Evolutionary conservation across 169 alveolate species (phyloP).

Genomic region (Toxoplasma gondii): DNA sequence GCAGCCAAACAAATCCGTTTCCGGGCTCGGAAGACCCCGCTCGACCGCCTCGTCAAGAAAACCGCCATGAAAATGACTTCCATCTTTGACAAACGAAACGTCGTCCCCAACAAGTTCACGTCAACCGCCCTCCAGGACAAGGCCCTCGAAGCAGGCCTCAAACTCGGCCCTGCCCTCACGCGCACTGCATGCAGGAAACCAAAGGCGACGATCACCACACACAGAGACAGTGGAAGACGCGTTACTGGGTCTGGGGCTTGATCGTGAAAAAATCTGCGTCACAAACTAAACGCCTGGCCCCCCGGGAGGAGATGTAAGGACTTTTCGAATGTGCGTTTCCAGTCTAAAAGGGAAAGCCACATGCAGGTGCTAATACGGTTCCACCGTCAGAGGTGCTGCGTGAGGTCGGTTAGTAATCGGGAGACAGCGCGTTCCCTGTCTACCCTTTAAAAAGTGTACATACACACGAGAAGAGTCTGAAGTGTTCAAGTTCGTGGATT

Average conservation of each 20-base stretch:
- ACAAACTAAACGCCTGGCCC: too few species aligned
- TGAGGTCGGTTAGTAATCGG: too few species aligned
- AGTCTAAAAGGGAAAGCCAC: too few species aligned
- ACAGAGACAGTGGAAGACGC: not conserved
- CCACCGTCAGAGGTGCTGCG: too few species aligned
- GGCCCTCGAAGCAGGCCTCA: not conserved
- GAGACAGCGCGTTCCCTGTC: too few species aligned
- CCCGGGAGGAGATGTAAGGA: too few species aligned
- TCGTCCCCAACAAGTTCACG: not conserved
- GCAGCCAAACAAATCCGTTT: not conserved
- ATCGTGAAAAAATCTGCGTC: not conserved
- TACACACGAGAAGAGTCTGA: too few species aligned
- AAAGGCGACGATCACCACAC: not conserved
- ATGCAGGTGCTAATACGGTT: too few species aligned
- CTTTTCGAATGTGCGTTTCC: too few species aligned
- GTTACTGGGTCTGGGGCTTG: not conserved
- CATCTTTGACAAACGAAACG: not conserved
- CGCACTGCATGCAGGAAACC: not conserved
- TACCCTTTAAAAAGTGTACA: too few species aligned
- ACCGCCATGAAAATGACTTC: constrained; percentile 1
- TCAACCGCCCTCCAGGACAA: not conserved
- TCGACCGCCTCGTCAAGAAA: not conserved
- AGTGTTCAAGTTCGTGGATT: too few species aligned
- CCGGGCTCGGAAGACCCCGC: not conserved
- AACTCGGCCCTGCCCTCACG: not conserved